Evolutionary conservation across 768 basidiomycete genomes (phyloP), one percentile per base, ranked within the genome.

Genomic region (Boletus reticuloceps): DNA sequence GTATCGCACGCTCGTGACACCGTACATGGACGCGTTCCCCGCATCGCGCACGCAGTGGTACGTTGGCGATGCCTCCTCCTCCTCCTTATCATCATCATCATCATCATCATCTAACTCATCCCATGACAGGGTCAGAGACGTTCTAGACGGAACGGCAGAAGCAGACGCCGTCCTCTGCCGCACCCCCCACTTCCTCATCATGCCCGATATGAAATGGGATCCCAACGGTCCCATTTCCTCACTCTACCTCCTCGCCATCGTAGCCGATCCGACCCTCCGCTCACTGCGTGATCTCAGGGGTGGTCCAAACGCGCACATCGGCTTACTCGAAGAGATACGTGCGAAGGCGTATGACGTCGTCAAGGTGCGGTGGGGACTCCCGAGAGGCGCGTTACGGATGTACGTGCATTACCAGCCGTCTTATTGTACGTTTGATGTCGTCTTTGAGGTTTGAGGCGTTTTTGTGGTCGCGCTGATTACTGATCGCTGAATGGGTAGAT

Each of bases 161-260:
- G 79, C 81, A 19, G 80, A 86, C 16, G 84, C 86, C 42, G 70
- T 98, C 22, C 72, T 97, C 19, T 86, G 79, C 64, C 80, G 85
- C 2, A 79, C 77, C 13, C 69, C 81, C 0, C 76, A 80, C 6
- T 97, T 89, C 64, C 60, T 96, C 38, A 85, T 99, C 52, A 72
- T 97, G 0, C 96, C 96, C 0, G 96, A 99, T 72, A 89, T 97
- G 84, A 98, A 98, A 75, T 98, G 96, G 96, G 94, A 98, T 67
- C 79, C 85, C 22, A 89, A 84, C 0, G 60, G 89, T n/a, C 68
- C 70, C 0, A 52, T 69, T 36, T 72, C 82, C 0, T 82, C 91
- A 2, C 77, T 99, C 50, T 98, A 99, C 69, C 85, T 98, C 54
- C 76, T 94, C 38, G 92, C 89, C 1, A 80, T 99, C 54, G 82